Evolutionary conservation across 768 basidiomycete species (phyloP).

Genomic region (Scleroderma bovista): DNA sequence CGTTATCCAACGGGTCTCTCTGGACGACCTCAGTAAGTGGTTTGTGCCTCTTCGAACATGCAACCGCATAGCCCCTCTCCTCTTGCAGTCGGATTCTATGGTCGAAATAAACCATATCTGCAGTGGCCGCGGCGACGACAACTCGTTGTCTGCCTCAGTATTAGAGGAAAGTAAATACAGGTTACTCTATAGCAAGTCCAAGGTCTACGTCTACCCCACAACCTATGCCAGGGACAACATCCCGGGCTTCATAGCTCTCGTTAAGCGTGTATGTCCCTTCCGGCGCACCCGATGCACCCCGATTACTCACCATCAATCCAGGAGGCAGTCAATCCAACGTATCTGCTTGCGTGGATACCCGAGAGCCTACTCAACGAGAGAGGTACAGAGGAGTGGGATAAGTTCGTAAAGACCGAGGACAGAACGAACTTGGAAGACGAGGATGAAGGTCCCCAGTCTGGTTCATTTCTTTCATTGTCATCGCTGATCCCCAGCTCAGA

Average conservation of each 20-base stretch:
- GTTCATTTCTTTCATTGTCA: background rate
- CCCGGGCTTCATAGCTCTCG: slow-evolving; percentile 87
- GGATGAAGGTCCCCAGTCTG: slow-evolving; percentile 54
- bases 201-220: slow-evolving; percentile 94
- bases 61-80: slow-evolving; percentile 7
- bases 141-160: slow-evolving; percentile 4
- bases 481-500: slow-evolving; percentile 40
- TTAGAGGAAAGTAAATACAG: slow-evolving; percentile 62
- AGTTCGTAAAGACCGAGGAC: slow-evolving; percentile 83
- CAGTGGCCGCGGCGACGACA: slow-evolving; percentile 14
- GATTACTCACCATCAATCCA: slow-evolving; percentile 25
- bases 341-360: slow-evolving; percentile 91
- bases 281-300: slow-evolving; percentile 1
- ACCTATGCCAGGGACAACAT: slow-evolving; percentile 90
- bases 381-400: slow-evolving; percentile 82
- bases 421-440: slow-evolving; percentile 53
- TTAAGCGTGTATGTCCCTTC: slow-evolving; percentile 65
- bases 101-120: slow-evolving; percentile 60
- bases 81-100: slow-evolving; percentile 51
- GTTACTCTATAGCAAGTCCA: slow-evolving; percentile 85
- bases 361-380: slow-evolving; percentile 78
- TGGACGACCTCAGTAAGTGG: slow-evolving; percentile 44
- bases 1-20: slow-evolving; percentile 40
- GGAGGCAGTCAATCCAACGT: slow-evolving; percentile 72
- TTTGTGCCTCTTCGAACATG: slow-evolving; percentile 4